Evolutionary conservation across 2,329 filamentous ascomycete genomes (phyloP).

Genomic region (Penicillium aurantiogriseum): DNA sequence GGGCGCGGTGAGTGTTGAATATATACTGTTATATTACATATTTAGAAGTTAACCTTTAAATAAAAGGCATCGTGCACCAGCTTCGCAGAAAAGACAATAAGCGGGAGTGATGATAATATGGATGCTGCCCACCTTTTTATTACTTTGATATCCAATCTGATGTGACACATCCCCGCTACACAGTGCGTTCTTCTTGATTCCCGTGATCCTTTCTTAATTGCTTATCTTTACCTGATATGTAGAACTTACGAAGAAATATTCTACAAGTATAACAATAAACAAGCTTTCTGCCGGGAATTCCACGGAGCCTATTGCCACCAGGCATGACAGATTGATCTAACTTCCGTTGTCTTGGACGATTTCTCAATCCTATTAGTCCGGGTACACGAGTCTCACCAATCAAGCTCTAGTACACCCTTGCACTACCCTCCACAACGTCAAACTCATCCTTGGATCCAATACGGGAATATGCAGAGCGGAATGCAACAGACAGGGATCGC

Average conservation of each 20-base stretch:
- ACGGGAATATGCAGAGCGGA: neutral
- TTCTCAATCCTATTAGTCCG: neutral
- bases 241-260: neutral
- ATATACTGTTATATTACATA: no score
- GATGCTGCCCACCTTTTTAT: no score
- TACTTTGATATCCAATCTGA: no score
- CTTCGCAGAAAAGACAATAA: no score
- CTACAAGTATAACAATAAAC: neutral
- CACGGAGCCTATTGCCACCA: neutral
- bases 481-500: constrained; percentile 1
- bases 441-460: neutral
- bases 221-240: no score
- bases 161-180: no score
- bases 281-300: neutral
- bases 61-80: no score
- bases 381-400: neutral
- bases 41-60: no score
- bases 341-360: neutral
- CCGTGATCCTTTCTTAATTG: no score
- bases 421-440: neutral
- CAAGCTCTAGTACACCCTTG: neutral
- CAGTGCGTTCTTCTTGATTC: no score
- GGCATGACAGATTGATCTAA: neutral
- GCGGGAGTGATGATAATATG: no score
- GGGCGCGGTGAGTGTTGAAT: no score